Evolutionary conservation across 2,329 filamentous ascomycete species (phyloP).

Genomic region (Alternaria dauci): DNA sequence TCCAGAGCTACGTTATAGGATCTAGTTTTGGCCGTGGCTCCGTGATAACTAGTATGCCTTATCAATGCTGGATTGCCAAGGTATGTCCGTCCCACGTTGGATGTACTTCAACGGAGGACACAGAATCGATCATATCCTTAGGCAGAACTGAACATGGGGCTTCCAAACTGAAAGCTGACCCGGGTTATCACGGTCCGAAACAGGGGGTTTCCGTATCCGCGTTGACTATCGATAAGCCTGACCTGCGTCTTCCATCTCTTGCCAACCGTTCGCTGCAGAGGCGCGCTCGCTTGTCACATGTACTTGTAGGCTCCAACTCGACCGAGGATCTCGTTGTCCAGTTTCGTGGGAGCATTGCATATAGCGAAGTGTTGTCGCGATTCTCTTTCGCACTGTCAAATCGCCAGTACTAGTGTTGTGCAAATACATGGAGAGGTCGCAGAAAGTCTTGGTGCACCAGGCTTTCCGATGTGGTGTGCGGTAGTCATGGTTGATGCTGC

Average conservation of each 20-base stretch:
- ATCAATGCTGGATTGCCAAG: background rate
- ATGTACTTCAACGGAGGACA: background rate
- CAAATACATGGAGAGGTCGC: background rate
- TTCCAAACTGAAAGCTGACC: background rate
- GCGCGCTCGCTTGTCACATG: background rate
- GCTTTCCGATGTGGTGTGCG: background rate
- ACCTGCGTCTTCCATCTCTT: conserved; percentile 15
- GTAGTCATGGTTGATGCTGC: background rate
- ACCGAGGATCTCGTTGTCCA: background rate
- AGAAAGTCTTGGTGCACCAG: background rate
- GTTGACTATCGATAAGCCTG: conserved; percentile 24
- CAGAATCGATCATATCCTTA: background rate
- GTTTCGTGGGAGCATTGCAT: background rate
- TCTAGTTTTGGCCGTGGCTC: background rate
- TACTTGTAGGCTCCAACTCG: background rate
- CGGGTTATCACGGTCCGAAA: conserved; percentile 7
- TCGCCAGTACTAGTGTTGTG: background rate
- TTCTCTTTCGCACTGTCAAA: background rate
- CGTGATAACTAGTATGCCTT: background rate
- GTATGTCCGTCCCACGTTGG: background rate
- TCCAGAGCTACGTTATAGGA: background rate
- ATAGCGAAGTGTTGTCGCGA: background rate
- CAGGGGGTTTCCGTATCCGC: conserved; percentile 8
- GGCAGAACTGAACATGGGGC: background rate
- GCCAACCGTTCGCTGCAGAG: background rate